Evolutionary conservation across 306 rosid genomes (phyloP).

Genomic region (Prunus padus): DNA sequence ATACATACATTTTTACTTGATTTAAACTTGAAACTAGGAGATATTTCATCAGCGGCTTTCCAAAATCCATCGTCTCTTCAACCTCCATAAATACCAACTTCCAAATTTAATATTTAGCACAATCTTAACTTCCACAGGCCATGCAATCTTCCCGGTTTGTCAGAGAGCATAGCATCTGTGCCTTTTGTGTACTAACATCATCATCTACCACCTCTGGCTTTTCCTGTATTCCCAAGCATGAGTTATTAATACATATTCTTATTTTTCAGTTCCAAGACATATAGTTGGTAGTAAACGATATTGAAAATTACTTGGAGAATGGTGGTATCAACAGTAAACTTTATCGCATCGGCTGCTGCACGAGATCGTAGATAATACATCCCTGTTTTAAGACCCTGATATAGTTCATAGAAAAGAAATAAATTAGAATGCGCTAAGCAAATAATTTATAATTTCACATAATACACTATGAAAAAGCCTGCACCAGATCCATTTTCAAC

Average conservation of each 20-base stretch:
- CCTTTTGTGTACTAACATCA: conserved; percentile 61
- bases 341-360: conserved; percentile 88
- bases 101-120: not conserved
- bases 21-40: not conserved
- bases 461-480: too few relatives aligned
- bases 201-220: conserved; percentile 31
- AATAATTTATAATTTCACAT: too few relatives aligned
- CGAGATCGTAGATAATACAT: conserved; percentile 85
- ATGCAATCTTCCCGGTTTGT: conserved; percentile 78
- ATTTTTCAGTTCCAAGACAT: not conserved
- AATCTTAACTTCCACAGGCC: conserved; percentile 74
- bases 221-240: conserved; percentile 41
- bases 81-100: not conserved
- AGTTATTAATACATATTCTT: not conserved
- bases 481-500: too few relatives aligned
- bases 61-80: not conserved
- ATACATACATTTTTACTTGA: not conserved
- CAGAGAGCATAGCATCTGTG: conserved; percentile 86
- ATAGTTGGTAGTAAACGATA: not conserved
- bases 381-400: conserved; percentile 83
- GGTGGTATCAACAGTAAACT: conserved; percentile 80
- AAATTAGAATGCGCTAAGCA: not conserved
- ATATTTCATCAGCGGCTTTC: too few relatives aligned
- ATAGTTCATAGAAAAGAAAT: conserved; percentile 9
- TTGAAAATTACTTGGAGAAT: conserved; percentile 43